Evolutionary conservation across 2,329 filamentous ascomycete species (phyloP), one percentile per base, ranked within the genome.

Genomic region (Alternaria conjuncta): DNA sequence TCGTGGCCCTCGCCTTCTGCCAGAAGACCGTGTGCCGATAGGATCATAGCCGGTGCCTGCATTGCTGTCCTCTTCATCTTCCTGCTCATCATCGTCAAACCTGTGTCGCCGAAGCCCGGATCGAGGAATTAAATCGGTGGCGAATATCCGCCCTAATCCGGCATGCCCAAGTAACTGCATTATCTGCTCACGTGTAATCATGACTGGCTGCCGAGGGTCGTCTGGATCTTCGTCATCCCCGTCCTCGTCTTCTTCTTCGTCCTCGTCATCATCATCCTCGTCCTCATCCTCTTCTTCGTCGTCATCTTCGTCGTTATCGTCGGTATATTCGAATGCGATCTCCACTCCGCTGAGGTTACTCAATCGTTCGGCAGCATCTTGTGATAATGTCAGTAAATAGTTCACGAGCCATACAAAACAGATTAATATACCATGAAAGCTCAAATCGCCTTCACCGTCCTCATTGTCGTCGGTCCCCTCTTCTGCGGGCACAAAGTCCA

Each of bases 141-240:
- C 75, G 25, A 89, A 83, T 45, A 89, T 82, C 30, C 84, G 83
- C 57, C 84, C 83, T 6, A 89, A 77, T 32, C 86, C 86, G 56
- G 82, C 81, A 32, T 84, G 79, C 8, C 85, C 83, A n/a, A 89
- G 80, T 20, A 89, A 72, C 66, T 85, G 84, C 65, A 88, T 79
- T 51, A 89, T 80, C 65, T 87, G 83, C 32, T 83, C 80, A 59
- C 82, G 82, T 26, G 81, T 84, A 67, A 84, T 82, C 81, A 74
- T 71, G 55, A 71, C 64, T 21, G 77, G 68, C 66, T 80, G 76
- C 64, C 67, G 57, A 6, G 57, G 45, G 6, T 36, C 46, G 13
- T 63, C 60, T 49, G 61, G 63, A 6, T 77, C 62, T 3, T 65
- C 62, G 18, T 67, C 62, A n/a, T 67, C 81, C 65, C 69, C 70